Evolutionary conservation across 257 asterid species (phyloP).

Genomic region (Forsythia suspensa): DNA sequence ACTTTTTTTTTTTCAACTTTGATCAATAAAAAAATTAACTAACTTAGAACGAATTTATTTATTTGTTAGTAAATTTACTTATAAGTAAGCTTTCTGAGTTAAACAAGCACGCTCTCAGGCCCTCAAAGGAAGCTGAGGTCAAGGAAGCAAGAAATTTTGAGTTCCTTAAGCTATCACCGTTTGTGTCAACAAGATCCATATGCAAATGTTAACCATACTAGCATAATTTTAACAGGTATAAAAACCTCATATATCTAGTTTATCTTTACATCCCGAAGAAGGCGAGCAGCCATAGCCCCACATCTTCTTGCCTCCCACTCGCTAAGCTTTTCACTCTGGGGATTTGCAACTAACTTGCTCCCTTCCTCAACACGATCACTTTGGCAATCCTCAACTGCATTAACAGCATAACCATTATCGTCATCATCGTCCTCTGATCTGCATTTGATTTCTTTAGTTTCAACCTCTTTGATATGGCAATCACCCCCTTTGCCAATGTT

Average conservation of each 20-base stretch:
- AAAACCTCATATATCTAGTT: conserved; percentile 32
- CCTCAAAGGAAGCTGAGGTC: no score
- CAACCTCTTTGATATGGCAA: conserved; percentile 27
- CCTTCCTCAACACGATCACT: conserved; percentile 29
- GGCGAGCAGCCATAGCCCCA: conserved; percentile 97
- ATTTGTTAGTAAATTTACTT: no score
- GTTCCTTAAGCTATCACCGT: no score
- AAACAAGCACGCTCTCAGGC: no score
- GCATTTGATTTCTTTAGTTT: conserved; percentile 35
- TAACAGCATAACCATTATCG: conserved; percentile 10
- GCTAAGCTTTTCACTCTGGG: conserved; percentile 42
- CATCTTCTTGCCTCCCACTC: conserved; percentile 90
- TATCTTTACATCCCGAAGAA: conserved; percentile 80
- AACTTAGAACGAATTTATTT: no score
- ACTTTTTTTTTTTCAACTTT: no score
- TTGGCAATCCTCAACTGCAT: conserved; percentile 26
- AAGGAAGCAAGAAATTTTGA: no score
- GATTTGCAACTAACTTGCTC: conserved; percentile 17
- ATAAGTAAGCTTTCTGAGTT: no score
- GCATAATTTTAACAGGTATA: not conserved
- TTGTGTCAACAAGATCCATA: no score
- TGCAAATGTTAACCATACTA: not conserved
- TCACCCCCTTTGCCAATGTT: conserved; percentile 26
- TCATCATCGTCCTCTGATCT: conserved; percentile 48
- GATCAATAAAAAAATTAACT: no score